These are phyloP conservation scores for Penicillium goetzii DNA, from an alignment of 495 filamentous ascomycete genomes.

Conservation along the genomic window DNA sequence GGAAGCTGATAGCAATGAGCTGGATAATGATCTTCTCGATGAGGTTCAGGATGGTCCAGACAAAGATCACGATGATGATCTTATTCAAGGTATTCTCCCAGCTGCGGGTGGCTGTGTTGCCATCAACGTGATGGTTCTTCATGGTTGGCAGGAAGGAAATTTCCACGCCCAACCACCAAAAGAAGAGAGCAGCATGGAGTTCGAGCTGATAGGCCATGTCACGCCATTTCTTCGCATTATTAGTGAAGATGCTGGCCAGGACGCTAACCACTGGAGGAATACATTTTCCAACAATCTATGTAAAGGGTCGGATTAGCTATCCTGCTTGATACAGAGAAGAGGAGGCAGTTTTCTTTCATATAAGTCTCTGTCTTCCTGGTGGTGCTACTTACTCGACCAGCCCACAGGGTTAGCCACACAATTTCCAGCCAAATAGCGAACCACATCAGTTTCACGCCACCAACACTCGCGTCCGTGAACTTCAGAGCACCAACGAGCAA, in stretches of 20 bases:
- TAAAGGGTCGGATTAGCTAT: neutral
- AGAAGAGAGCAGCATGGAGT: slow-evolving; percentile 82
- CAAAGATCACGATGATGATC: slow-evolving; percentile 81
- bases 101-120: slow-evolving; percentile 49
- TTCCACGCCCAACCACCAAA: slow-evolving; percentile 89
- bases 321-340: neutral
- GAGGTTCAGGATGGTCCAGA: slow-evolving; percentile 78
- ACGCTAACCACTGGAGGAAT: slow-evolving; percentile 70
- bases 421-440: slow-evolving; percentile 95
- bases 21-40: slow-evolving; percentile 94
- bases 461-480: slow-evolving; percentile 67
- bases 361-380: neutral
- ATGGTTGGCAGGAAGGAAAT: slow-evolving; percentile 61
- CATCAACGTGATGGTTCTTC: slow-evolving; percentile 74
- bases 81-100: slow-evolving; percentile 88
- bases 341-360: neutral
- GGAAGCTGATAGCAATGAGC: slow-evolving; percentile 91
- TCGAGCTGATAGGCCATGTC: slow-evolving; percentile 88
- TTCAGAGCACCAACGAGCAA: slow-evolving; percentile 74
- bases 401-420: slow-evolving; percentile 92
- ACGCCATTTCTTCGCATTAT: slow-evolving; percentile 91
- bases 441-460: slow-evolving; percentile 81
- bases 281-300: slow-evolving; percentile 70
- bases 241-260: slow-evolving; percentile 76
- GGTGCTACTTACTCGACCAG: slow-evolving; percentile 61